A percentile compares a stretch with the other conserved stretches of the same genome.
Conservation (phyloP, 345 rosid genomes). For the Brassica cretica region DNA sequence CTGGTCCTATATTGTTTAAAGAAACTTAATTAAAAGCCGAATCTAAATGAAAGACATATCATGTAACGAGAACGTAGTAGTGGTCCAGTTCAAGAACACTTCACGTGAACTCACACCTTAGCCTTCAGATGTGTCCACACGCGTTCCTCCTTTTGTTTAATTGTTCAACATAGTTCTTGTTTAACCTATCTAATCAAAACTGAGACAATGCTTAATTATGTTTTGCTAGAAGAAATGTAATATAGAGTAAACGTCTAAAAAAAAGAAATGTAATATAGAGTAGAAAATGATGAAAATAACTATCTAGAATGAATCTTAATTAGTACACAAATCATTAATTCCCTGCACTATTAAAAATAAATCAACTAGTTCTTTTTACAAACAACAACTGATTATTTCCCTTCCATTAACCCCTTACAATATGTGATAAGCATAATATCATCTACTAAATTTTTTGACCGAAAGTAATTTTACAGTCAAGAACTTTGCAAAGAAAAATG, state of each 20-base stretch:
- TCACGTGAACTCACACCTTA: conserved; percentile 48
- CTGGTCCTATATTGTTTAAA: conserved; percentile 18
- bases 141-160: not conserved
- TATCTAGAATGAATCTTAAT: conserved; percentile 6
- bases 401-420: conserved; percentile 12
- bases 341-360: not conserved
- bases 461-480: conserved; percentile 12
- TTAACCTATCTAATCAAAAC: not conserved
- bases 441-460: conserved; percentile 6
- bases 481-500: conserved; percentile 13
- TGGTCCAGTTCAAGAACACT: conserved; percentile 55
- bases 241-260: not conserved
- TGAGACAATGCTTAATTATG: not conserved
- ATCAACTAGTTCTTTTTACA: conserved; percentile 37
- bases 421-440: conserved; percentile 17
- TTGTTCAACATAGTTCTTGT: not conserved
- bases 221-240: not conserved
- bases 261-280: not conserved
- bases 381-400: conserved; percentile 22
- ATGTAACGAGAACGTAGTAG: conserved; percentile 37
- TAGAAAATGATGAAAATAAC: not conserved
- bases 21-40: not conserved
- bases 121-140: conserved; percentile 36
- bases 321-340: conserved; percentile 6
- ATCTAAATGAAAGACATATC: conserved; percentile 28